A percentile compares a stretch with the other conserved stretches of the same genome.
Evolutionary conservation across 371 early-diverging fungal genomes (phyloP).

Genomic region (Lichtheimia corymbifera): DNA sequence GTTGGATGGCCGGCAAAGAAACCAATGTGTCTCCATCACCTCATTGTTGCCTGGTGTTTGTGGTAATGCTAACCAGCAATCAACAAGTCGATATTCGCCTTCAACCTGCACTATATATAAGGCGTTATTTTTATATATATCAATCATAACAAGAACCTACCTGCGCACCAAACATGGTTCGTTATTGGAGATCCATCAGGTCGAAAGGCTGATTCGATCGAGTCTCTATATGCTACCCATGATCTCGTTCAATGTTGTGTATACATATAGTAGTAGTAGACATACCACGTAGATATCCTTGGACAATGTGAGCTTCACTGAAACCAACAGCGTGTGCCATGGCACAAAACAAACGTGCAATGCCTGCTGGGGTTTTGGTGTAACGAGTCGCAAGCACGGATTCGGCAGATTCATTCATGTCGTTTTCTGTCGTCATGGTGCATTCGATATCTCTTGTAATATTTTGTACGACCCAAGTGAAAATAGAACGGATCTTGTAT

Average conservation of each 20-base stretch:
- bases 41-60: conserved; percentile 34
- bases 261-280: no score
- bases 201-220: no score
- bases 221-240: conserved; percentile 7
- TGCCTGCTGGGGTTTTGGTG: conserved; percentile 51
- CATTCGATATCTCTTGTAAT: conserved; percentile 35
- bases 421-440: not conserved
- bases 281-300: conserved; percentile 56
- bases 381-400: conserved; percentile 42
- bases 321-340: conserved; percentile 61
- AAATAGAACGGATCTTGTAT: conserved; percentile 48
- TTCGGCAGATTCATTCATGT: conserved; percentile 25
- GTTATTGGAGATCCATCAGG: conserved; percentile 29
- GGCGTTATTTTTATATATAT: not conserved
- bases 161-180: conserved; percentile 66
- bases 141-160: conserved; percentile 22
- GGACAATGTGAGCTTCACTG: conserved; percentile 51
- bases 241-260: conserved; percentile 7
- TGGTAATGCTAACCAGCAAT: conserved; percentile 62
- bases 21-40: conserved; percentile 43
- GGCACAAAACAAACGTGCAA: conserved; percentile 59
- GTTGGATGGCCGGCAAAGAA: conserved; percentile 37
- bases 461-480: conserved; percentile 60
- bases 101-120: conserved; percentile 50
- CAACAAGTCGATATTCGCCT: conserved; percentile 62